These are phyloP conservation scores for Moricandia arvensis DNA, from an alignment of 345 rosid genomes.

Conservation along the genomic window DNA sequence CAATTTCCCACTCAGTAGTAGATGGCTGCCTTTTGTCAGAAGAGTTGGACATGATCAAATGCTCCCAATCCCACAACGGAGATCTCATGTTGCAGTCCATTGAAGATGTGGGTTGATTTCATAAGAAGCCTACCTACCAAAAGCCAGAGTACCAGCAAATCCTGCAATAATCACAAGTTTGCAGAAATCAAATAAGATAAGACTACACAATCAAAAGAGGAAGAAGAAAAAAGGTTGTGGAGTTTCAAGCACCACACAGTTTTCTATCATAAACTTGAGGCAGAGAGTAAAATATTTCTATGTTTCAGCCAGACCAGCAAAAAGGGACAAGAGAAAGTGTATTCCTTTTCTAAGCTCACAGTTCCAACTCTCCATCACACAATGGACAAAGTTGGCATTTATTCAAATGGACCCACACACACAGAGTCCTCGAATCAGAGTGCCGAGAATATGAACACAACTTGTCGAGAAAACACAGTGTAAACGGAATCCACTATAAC, in stretches of 20 bases:
- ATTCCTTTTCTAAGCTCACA: constrained; percentile 19
- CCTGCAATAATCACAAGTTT: constrained; percentile 24
- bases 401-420: constrained; percentile 6
- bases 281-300: constrained; percentile 22
- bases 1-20: constrained; percentile 51
- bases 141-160: background rate
- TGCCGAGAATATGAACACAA: constrained; percentile 9
- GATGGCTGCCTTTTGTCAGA: constrained; percentile 44
- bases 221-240: background rate
- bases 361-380: constrained; percentile 32
- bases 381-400: constrained; percentile 30
- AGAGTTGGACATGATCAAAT: constrained; percentile 48
- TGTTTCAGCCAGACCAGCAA: constrained; percentile 36
- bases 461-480: constrained; percentile 20
- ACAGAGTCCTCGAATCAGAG: constrained; percentile 11
- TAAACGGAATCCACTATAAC: background rate
- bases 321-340: constrained; percentile 19
- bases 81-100: constrained; percentile 81
- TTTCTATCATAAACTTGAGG: background rate
- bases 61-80: constrained; percentile 86
- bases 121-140: constrained; percentile 26
- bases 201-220: background rate
- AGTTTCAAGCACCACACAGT: constrained; percentile 5
- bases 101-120: constrained; percentile 45
- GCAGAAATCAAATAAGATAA: constrained; percentile 7